phyloP scores from a whole-genome alignment of 257 asterid species.

The Plantago elongata region DNA sequence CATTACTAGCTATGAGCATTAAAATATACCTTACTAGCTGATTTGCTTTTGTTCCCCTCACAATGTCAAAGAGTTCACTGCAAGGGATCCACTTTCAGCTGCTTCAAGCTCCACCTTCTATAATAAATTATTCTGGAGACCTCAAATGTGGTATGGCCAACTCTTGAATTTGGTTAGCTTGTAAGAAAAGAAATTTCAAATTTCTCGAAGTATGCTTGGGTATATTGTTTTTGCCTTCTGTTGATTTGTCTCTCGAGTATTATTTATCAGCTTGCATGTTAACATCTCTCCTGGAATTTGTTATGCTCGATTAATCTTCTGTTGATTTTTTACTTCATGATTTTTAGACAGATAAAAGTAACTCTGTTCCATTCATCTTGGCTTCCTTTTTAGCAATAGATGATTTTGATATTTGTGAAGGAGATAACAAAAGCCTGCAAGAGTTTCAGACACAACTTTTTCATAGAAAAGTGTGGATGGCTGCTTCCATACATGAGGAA shows the following conservation, averaged over 20 bases:
- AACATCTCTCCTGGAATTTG: conserved; percentile 8
- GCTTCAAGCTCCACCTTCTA: conserved; percentile 74
- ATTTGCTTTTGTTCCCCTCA: conserved; percentile 18
- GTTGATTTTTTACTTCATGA: conserved; percentile 4
- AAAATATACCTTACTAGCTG: conserved; percentile 19
- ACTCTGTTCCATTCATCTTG: conserved; percentile 8
- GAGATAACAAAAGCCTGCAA: conserved; percentile 30
- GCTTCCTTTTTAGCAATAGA: conserved; percentile 38
- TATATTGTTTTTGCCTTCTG: background rate
- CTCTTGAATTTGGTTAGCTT: conserved; percentile 8
- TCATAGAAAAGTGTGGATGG: conserved; percentile 83
- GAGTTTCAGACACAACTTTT: conserved; percentile 49
- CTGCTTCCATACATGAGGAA: conserved; percentile 84
- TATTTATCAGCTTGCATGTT: background rate
- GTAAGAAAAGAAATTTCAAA: background rate
- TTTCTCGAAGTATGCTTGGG: too few species aligned
- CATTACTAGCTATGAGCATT: conserved; percentile 20
- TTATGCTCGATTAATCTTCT: conserved; percentile 2
- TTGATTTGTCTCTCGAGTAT: conserved; percentile 9
- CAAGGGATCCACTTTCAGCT: conserved; percentile 85
- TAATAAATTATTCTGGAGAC: conserved; percentile 75
- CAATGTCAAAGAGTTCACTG: conserved; percentile 51
- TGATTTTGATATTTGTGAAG: conserved; percentile 34
- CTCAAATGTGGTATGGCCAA: conserved; percentile 67
- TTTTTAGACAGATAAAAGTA: conserved; percentile 7